Evolutionary conservation across 2,329 filamentous ascomycete species (phyloP), one percentile per base, ranked within the genome.

Genomic region (Fusarium avenaceum): DNA sequence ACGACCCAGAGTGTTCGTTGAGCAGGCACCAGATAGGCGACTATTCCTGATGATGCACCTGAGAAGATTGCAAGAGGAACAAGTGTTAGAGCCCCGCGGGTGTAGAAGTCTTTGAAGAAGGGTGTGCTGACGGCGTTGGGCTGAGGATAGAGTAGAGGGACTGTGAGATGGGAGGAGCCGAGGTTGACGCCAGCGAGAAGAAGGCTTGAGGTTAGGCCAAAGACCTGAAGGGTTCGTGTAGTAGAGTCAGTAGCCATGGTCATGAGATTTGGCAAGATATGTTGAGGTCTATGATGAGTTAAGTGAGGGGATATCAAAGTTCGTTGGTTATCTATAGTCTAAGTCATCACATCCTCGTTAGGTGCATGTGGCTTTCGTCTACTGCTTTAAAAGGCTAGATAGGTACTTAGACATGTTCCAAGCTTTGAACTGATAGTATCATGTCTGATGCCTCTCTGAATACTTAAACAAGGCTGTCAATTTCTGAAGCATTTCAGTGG

Each of bases 21-120:
- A n/a, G 64, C 52, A 4, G 67, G 64, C 11, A 69, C 49, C 7
- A 70, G 49, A 17, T 63, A 71, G 13, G 64, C 67, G 19, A 62
- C 56, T 24, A 65, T 20, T 1, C 52, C 67, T 17, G 64, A 70
- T 7, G 67, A 55, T 26, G 50, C 40, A n/a, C 35, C 64, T 11
- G 67, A 70, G 19, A 70, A 20, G 2, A 70, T 46, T 1, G 48
- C 19, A 0, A 70, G 64, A 2, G 60, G 67, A 1, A 70, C 67
- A 3, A 70, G 51, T 3, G 55, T 48, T 0, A 65, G 8, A 3
- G 67, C 67, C 0, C 67, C 63, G 20, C 50, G 60, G 13, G 28
- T 62, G 17, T 70, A 70, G 33, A 70, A 65, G 3, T 71, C 56
- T 10, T 65, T 69, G 60, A 70, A 71, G 30, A 70, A 69, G 7